Evolutionary conservation across 768 basidiomycete species (phyloP), one percentile per base, ranked within the genome.

Genomic region (Lentinula lateritia): DNA sequence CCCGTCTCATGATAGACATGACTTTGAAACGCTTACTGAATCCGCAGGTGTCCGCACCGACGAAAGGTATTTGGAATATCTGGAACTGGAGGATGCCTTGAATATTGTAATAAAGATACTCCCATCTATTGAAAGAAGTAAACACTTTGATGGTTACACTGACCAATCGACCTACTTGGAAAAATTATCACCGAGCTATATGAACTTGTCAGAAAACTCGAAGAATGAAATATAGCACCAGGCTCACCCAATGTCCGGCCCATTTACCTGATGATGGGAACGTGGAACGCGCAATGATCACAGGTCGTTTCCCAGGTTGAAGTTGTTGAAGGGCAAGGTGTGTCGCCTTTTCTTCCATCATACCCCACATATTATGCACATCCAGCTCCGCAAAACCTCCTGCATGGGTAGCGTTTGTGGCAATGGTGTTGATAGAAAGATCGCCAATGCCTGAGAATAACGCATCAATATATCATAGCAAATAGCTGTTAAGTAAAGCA

Each of bases 41-140:
- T 18, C 86, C 87, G 69, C 86, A 88, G 6, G 87, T 85, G 67
- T 93, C 91, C 2, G 90, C 88, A 18, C 91, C 92, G 16, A 92
- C 90, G 75, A 92, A 88, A 0, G 91, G 91, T 62, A 91, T 87
- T 66, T 89, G 87, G 80, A 88, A 92, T 13, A 92, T 73, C 71
- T 92, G 89, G 81, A 93, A 92, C 71, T 92, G 90, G 18, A 93
- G 78, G 18, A 90, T 75, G 16, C 89, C 90, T 74, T 91, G 84
- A 57, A 92, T 87, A 63, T 79, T 88, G 68, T 82, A 76, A 63
- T 81, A 76, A 78, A 92, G 80, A 72, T 88, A 90, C 53, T 82
- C 72, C 89, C 91, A 93, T 62, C 82, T 80, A 69, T 78, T 85
- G 68, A 57, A 8, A 15, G 15, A 9, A 2, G 34, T 60, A 35